Evolutionary conservation across 805 yeast genomes (phyloP), one percentile per base, ranked within the genome.

Genomic region (Yarrowia porcina): DNA sequence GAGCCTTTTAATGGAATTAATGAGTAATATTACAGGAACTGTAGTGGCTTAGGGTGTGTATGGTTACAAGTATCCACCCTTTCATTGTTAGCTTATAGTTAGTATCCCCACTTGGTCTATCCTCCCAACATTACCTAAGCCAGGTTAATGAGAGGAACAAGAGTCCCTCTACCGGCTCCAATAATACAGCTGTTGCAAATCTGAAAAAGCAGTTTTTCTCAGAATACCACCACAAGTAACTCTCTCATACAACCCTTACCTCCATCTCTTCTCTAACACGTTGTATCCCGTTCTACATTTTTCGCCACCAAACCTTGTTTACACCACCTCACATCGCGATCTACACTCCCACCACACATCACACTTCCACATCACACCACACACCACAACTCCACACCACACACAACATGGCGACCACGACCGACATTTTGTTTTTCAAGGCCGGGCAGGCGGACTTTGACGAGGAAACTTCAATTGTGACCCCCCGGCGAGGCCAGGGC

Each of bases 371-470:
- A 7, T 10, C 27, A 30, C 52, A 17, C n/a, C 23, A 11, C 36
- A 30, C 36, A 33, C 5, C 25, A 8, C 15, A 35, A 45, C 52
- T 12, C 7, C 25, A 17, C 27, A 17, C 7, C n/a, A n/a, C 30
- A 36, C 45, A 17, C 45, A 35, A 15, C 23, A 57, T 57, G 62
- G 18, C 52, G 20, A 17, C 18, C 1, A 30, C 67, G 21, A 59
- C 72, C 45, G 67, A 49, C 15, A 49, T 49, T 33, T 12, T 49
- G 4, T 49, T 72, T n/a, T 88, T 89, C 77, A 86, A 87, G 73
- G 96, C 96, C 27, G 96, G 96, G 20, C 81, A 80, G 71, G 94
- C 88, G 9, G 79, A 79, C 15, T 86, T 81, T 71, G 82, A 88
- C 69, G 73, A 72, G 42, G 86, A 81, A 64, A 77, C 87, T 1